Conservation (phyloP, 257 asterid genomes). For the Gentiana dahurica region DNA sequence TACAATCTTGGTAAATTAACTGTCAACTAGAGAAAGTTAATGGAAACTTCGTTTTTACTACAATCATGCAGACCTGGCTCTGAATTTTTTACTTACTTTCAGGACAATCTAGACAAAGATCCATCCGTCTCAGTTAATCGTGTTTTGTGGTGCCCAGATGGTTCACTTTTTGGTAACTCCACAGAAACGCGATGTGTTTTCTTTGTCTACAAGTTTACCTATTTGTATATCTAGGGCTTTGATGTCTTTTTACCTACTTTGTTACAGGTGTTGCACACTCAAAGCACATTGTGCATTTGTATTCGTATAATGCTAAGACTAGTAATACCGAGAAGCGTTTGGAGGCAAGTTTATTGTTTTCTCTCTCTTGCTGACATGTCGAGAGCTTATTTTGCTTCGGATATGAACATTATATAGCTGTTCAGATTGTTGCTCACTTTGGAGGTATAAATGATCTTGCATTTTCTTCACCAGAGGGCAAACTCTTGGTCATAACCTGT, state of each 20-base stretch:
- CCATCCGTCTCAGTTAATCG: constrained; percentile 32
- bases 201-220: neutral
- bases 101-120: constrained; percentile 33
- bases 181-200: constrained; percentile 1
- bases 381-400: constrained; percentile 3
- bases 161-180: constrained; percentile 45
- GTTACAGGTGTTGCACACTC: constrained; percentile 59
- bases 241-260: neutral
- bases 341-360: constrained; percentile 34
- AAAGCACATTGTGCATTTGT: constrained; percentile 28
- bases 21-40: neutral
- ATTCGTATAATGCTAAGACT: constrained; percentile 21
- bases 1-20: constrained; percentile 28
- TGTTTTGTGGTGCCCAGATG: constrained; percentile 56
- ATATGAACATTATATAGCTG: constrained; percentile 1
- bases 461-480: constrained; percentile 36
- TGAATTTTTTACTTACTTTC: constrained; percentile 7
- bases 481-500: constrained; percentile 49
- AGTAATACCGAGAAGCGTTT: constrained; percentile 26
- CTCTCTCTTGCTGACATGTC: neutral
- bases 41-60: neutral
- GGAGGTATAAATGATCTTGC: constrained; percentile 70
- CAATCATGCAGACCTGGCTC: neutral
- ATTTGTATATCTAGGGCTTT: neutral
- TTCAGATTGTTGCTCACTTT: constrained; percentile 60